phyloP scores from a whole-genome alignment of 306 rosid genomes.

The Elaeagnus macrophylla region DNA sequence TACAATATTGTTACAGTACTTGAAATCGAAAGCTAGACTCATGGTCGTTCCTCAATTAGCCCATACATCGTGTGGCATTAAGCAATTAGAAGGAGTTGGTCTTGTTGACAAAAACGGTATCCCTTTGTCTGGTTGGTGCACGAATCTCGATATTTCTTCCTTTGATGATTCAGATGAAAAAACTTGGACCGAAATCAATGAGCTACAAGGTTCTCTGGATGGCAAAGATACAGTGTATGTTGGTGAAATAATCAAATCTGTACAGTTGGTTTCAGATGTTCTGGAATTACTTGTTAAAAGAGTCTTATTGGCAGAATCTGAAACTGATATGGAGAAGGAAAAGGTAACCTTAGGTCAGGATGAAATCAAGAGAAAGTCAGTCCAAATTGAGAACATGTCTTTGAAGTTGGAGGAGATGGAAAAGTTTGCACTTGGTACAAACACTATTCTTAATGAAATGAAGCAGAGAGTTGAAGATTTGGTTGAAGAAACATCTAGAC shows the following conservation, averaged over 20 bases:
- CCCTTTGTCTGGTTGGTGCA: slow-evolving; percentile 66
- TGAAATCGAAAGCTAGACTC: slow-evolving; percentile 70
- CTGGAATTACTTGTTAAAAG: slow-evolving; percentile 79
- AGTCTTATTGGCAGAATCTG: slow-evolving; percentile 69
- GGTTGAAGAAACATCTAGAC: slow-evolving; percentile 76
- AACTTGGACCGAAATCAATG: slow-evolving; percentile 31
- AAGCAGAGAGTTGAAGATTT: slow-evolving; percentile 76
- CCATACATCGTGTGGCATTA: slow-evolving; percentile 64
- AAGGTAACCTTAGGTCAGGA: slow-evolving; percentile 56
- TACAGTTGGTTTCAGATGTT: slow-evolving; percentile 70
- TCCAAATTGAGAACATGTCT: slow-evolving; percentile 67
- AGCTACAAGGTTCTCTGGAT: slow-evolving; percentile 43
- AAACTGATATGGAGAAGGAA: slow-evolving; percentile 64
- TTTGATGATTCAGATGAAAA: slow-evolving; percentile 52
- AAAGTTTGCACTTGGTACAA: slow-evolving; percentile 54
- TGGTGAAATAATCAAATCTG: slow-evolving; percentile 54
- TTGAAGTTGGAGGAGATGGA: slow-evolving; percentile 80
- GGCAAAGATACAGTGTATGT: slow-evolving; percentile 56
- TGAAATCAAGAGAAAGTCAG: slow-evolving; percentile 58
- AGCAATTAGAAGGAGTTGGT: slow-evolving; percentile 63
- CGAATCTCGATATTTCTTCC: slow-evolving; percentile 52
- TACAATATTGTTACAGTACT: slow-evolving; percentile 49
- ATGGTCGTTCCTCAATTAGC: slow-evolving; percentile 72
- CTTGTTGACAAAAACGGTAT: slow-evolving; percentile 63
- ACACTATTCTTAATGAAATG: slow-evolving; percentile 58